phyloP scores from a whole-genome alignment of 2,329 filamentous ascomycete genomes.

The Fusarium anthophilum region DNA sequence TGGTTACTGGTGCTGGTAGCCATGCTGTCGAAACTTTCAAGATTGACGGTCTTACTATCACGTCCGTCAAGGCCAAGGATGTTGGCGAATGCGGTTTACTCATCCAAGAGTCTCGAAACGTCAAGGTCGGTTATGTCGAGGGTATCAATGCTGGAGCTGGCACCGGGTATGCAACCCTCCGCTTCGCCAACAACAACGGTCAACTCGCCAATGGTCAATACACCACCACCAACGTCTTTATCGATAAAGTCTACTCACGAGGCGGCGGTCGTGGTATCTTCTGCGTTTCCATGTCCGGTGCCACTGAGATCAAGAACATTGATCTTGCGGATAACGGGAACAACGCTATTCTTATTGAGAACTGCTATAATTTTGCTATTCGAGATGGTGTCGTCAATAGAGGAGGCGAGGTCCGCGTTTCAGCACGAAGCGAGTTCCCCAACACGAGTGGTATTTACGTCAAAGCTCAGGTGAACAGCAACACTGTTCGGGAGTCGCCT shows the following conservation, averaged over 20 bases:
- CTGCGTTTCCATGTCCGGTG: conserved; percentile 66
- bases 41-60: conserved; percentile 63
- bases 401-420: conserved; percentile 64
- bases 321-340: conserved; percentile 64
- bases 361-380: conserved; percentile 66
- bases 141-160: conserved; percentile 63
- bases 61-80: conserved; percentile 61
- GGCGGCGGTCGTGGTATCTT: conserved; percentile 67
- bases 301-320: conserved; percentile 57
- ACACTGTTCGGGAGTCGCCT: conserved; percentile 61
- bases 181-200: conserved; percentile 67
- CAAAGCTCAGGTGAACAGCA: conserved; percentile 59
- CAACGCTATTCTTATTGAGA: conserved; percentile 67
- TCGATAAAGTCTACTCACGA: conserved; percentile 64
- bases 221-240: conserved; percentile 58
- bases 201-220: conserved; percentile 59
- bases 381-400: conserved; percentile 60
- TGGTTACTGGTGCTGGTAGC: conserved; percentile 61
- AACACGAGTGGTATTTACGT: conserved; percentile 63
- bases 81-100: conserved; percentile 67
- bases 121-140: conserved; percentile 62
- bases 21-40: conserved; percentile 70
- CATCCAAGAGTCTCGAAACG: conserved; percentile 63
- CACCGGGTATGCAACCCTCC: conserved; percentile 65
- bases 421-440: conserved; percentile 63